Evolutionary conservation across 2,329 filamentous ascomycete species (phyloP).

Genomic region (Dactylellina cionopaga): DNA sequence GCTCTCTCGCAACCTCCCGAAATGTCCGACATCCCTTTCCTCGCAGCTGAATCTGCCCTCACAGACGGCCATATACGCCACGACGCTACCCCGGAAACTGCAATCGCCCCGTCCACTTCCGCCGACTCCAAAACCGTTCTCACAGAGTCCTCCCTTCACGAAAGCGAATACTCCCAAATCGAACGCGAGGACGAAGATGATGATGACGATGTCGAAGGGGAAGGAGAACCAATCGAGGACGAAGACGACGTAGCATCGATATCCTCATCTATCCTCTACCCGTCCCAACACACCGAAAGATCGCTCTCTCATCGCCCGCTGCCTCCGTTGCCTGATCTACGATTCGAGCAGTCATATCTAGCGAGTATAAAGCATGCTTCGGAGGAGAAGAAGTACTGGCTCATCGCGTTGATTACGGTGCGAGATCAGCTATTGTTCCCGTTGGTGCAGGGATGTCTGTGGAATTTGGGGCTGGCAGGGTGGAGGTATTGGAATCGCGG

Average conservation of each 20-base stretch:
- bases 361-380: conserved; percentile 76
- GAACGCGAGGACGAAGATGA: conserved; percentile 29
- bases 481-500: conserved; percentile 91
- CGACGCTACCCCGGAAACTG: conserved; percentile 25
- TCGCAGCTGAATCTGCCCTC: conserved; percentile 31
- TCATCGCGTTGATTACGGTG: conserved; percentile 82
- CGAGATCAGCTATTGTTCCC: conserved; percentile 92
- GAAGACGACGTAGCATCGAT: conserved; percentile 73
- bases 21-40: conserved; percentile 44
- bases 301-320: conserved; percentile 69
- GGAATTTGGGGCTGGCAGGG: conserved; percentile 83
- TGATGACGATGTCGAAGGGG: conserved; percentile 19
- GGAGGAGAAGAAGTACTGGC: conserved; percentile 77
- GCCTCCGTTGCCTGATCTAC: conserved; percentile 80
- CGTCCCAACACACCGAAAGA: conserved; percentile 59
- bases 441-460: conserved; percentile 85
- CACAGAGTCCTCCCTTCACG: conserved; percentile 19
- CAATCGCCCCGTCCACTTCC: conserved; percentile 44
- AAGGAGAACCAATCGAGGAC: conserved; percentile 55
- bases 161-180: conserved; percentile 32
- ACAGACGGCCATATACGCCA: conserved; percentile 44
- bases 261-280: conserved; percentile 71
- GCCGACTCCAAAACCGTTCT: conserved; percentile 43
- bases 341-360: conserved; percentile 98
- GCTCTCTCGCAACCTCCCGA: background rate